Conservation (phyloP, 495 filamentous ascomycete species). For the Rhizodiscina lignyota region DNA sequence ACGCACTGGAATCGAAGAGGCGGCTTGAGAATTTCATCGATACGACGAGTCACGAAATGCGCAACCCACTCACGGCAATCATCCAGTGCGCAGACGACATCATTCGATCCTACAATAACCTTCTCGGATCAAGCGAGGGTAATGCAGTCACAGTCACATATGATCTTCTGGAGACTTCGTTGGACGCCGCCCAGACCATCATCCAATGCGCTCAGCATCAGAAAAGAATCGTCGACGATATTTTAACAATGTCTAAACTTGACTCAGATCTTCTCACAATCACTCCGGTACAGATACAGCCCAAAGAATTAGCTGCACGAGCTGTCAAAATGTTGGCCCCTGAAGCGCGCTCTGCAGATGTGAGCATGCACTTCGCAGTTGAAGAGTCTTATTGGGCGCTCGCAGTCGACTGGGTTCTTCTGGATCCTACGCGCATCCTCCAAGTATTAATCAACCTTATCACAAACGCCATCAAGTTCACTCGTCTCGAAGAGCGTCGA, state of each 20-base stretch:
- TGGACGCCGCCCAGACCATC: constrained; percentile 13
- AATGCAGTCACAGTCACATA: not conserved
- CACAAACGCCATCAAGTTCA: constrained; percentile 69
- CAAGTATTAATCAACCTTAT: constrained; percentile 47
- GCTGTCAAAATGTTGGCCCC: constrained; percentile 13
- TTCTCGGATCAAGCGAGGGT: too few relatives aligned
- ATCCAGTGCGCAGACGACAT: constrained; percentile 16
- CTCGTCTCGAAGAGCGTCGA: constrained; percentile 11
- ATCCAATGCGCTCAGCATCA: constrained; percentile 12
- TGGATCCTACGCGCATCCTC: constrained; percentile 12
- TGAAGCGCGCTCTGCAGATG: constrained; percentile 6
- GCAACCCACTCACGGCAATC: constrained; percentile 16
- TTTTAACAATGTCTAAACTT: constrained; percentile 15
- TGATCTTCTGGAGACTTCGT: constrained; percentile 1
- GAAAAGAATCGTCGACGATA: constrained; percentile 17
- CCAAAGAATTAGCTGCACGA: constrained; percentile 3
- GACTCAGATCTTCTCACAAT: constrained; percentile 14
- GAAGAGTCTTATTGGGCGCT: constrained; percentile 6
- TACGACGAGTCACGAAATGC: constrained; percentile 14
- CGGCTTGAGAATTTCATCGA: constrained; percentile 18
- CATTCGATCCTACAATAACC: too few relatives aligned
- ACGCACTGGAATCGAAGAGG: constrained; percentile 11
- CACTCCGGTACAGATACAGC: constrained; percentile 9
- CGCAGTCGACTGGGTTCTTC: constrained; percentile 5
- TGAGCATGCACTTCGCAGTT: constrained; percentile 5